phyloP scores from a whole-genome alignment of 140 eudicot species.

The Senecio squalidus region DNA sequence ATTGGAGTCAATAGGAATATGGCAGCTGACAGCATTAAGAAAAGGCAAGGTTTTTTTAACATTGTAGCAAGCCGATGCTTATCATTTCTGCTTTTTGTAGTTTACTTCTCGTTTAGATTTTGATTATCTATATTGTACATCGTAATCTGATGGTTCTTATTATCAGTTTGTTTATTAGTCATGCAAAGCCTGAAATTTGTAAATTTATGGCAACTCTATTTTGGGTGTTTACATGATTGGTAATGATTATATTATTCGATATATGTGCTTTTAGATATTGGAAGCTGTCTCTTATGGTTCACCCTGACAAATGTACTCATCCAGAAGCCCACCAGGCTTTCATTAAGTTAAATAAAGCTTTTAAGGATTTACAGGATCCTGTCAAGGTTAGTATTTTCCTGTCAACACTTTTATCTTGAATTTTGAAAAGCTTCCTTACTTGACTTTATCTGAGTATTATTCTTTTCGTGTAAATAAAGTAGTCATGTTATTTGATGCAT shows the following conservation, averaged over 20 bases:
- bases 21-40: constrained; percentile 83
- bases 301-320: constrained; percentile 96
- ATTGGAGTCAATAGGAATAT: constrained; percentile 81
- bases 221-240: neutral
- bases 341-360: constrained; percentile 82
- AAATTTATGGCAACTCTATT: neutral
- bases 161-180: no score
- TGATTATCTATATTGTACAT: neutral
- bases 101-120: neutral
- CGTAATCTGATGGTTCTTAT: neutral
- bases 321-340: constrained; percentile 98
- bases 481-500: no score
- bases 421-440: neutral
- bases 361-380: constrained; percentile 91
- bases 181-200: no score
- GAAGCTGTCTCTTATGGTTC: constrained; percentile 98
- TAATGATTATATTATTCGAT: neutral
- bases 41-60: constrained; percentile 50
- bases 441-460: neutral
- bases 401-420: neutral
- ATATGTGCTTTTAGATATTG: constrained; percentile 59
- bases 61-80: constrained; percentile 1
- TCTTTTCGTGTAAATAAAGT: no score
- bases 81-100: neutral
- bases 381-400: constrained; percentile 53